A percentile compares a stretch with the other conserved stretches of the same genome.
phyloP scores from a whole-genome alignment of 2,329 filamentous ascomycete genomes.

The Fusarium buharicum region DNA sequence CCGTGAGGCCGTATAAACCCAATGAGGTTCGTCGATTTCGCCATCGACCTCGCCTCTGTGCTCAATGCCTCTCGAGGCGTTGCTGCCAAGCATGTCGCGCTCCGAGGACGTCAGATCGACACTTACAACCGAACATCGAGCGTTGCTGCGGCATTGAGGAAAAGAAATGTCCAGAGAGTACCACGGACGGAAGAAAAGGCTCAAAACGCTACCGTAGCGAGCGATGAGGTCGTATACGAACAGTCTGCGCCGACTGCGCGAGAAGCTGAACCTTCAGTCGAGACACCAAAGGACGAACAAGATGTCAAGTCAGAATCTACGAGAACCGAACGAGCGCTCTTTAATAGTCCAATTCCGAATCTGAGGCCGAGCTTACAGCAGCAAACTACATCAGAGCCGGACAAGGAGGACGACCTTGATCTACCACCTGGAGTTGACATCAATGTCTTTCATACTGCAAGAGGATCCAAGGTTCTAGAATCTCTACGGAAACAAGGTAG shows the following conservation, averaged over 20 bases:
- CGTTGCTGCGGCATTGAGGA: constrained; percentile 52
- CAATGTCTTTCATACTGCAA: constrained; percentile 60
- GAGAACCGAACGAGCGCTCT: constrained; percentile 10
- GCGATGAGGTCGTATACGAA: constrained; percentile 20
- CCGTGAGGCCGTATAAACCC: constrained; percentile 40
- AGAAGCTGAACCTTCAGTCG: constrained; percentile 15
- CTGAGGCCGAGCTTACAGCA: constrained; percentile 20
- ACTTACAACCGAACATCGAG: constrained; percentile 60
- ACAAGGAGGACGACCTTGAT: constrained; percentile 46
- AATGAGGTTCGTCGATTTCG: constrained; percentile 72
- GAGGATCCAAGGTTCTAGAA: constrained; percentile 58
- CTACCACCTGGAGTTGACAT: constrained; percentile 56
- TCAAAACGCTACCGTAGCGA: not conserved
- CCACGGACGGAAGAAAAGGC: constrained; percentile 9
- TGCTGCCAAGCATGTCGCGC: constrained; percentile 69
- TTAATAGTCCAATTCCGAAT: constrained; percentile 19
- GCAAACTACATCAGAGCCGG: constrained; percentile 7
- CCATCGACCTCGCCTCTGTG: constrained; percentile 76
- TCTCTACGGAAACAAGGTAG: constrained; percentile 48
- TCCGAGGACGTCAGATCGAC: constrained; percentile 66
- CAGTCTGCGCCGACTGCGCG: constrained; percentile 23
- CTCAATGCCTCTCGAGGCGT: constrained; percentile 76
- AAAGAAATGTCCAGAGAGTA: constrained; percentile 26
- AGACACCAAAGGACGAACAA: constrained; percentile 12
- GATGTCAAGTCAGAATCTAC: constrained; percentile 12